phyloP scores from a whole-genome alignment of 2,329 filamentous ascomycete genomes.

The Talaromyces amestolkiae region DNA sequence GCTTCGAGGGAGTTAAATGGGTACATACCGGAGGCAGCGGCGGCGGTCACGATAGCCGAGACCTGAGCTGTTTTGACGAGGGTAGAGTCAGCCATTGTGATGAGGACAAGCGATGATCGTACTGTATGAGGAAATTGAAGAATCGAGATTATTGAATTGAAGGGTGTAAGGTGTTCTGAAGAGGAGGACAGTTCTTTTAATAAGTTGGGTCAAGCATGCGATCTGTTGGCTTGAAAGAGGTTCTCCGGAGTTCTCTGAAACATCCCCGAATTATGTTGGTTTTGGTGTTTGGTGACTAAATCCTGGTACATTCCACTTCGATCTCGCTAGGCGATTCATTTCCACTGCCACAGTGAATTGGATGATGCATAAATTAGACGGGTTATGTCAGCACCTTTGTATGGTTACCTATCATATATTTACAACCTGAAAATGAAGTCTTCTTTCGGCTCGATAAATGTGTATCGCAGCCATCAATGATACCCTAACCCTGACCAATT shows the following conservation, averaged over 20 bases:
- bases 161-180: neutral
- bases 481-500: neutral
- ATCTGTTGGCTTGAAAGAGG: neutral
- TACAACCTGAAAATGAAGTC: too few species aligned
- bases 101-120: neutral
- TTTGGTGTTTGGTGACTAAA: too few species aligned
- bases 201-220: neutral
- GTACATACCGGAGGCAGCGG: slow-evolving; percentile 19
- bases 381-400: too few species aligned
- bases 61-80: slow-evolving; percentile 17
- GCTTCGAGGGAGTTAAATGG: neutral
- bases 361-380: too few species aligned
- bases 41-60: slow-evolving; percentile 17
- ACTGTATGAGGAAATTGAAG: neutral
- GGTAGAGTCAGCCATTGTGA: slow-evolving; percentile 18
- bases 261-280: neutral
- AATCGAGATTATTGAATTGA: neutral
- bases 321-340: too few species aligned
- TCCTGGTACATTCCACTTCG: too few species aligned
- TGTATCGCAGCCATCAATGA: too few species aligned
- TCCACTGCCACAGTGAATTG: too few species aligned
- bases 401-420: too few species aligned
- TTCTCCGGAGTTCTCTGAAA: neutral
- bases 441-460: too few species aligned
- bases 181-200: too few species aligned